These are phyloP conservation scores for Sporisorium scitamineum DNA, from an alignment of 1,284 basidiomycete species.

Conservation along the genomic window DNA sequence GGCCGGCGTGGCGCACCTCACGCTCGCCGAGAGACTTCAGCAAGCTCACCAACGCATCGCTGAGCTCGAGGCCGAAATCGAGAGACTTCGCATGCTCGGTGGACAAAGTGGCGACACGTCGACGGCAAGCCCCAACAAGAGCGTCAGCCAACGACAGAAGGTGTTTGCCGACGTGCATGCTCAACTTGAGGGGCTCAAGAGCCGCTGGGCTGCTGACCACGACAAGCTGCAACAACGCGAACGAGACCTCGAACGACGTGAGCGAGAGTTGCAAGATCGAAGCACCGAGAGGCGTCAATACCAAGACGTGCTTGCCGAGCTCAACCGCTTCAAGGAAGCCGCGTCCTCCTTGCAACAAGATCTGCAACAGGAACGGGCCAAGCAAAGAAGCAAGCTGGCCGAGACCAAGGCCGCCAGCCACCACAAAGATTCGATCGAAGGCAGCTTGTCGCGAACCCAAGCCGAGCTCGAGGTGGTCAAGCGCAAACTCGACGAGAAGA, in stretches of 20 bases:
- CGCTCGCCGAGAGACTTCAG: slow-evolving; percentile 39
- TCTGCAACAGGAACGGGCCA: slow-evolving; percentile 35
- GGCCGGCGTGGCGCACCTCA: slow-evolving; percentile 50
- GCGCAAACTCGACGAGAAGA: slow-evolving; percentile 48
- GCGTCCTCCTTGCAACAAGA: slow-evolving; percentile 42
- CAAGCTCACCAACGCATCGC: slow-evolving; percentile 47
- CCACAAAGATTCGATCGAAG: slow-evolving; percentile 44
- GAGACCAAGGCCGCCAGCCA: slow-evolving; percentile 26
- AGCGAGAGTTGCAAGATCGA: slow-evolving; percentile 46
- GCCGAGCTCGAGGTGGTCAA: slow-evolving; percentile 40
- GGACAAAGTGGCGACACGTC: slow-evolving; percentile 20
- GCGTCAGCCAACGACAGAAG: slow-evolving; percentile 36
- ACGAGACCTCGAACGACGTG: slow-evolving; percentile 39
- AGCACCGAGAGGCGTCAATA: slow-evolving; percentile 40
- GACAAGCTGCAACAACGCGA: slow-evolving; percentile 44
- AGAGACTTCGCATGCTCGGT: slow-evolving; percentile 27
- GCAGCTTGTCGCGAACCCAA: slow-evolving; percentile 35
- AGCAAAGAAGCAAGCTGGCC: slow-evolving; percentile 36
- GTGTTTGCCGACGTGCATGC: slow-evolving; percentile 47
- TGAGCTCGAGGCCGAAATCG: slow-evolving; percentile 52
- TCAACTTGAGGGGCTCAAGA: slow-evolving; percentile 53
- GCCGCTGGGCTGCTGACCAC: slow-evolving; percentile 47
- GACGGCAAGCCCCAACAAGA: slow-evolving; percentile 30
- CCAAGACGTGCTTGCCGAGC: slow-evolving; percentile 38
- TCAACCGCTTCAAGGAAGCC: slow-evolving; percentile 42